Evolutionary conservation across 2,329 filamentous ascomycete genomes (phyloP).

Genomic region (Trichoderma pleuroti): DNA sequence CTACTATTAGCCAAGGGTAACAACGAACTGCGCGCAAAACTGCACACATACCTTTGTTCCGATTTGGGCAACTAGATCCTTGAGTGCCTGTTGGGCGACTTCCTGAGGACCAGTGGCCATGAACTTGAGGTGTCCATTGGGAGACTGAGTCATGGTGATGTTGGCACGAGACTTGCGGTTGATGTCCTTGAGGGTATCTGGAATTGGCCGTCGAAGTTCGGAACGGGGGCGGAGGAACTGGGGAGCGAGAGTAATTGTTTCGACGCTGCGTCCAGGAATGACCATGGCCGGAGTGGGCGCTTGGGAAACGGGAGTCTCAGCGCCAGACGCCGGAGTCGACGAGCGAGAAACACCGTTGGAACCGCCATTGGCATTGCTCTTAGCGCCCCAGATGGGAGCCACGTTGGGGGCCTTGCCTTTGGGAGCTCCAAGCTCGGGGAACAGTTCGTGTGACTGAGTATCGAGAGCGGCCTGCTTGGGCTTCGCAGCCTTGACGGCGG

Average conservation of each 20-base stretch:
- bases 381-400: conserved; percentile 74
- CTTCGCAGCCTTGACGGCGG: conserved; percentile 61
- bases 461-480: conserved; percentile 66
- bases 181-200: conserved; percentile 84
- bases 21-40: background rate
- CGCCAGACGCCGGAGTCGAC: conserved; percentile 61
- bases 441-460: conserved; percentile 83
- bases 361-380: conserved; percentile 57
- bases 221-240: conserved; percentile 71
- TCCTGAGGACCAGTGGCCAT: conserved; percentile 82
- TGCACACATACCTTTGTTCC: conserved; percentile 67
- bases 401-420: conserved; percentile 66
- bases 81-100: conserved; percentile 80
- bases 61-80: conserved; percentile 83
- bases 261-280: conserved; percentile 78
- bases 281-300: conserved; percentile 51
- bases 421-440: conserved; percentile 78
- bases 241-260: conserved; percentile 69
- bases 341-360: conserved; percentile 56
- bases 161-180: conserved; percentile 88
- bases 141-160: conserved; percentile 71
- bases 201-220: conserved; percentile 79
- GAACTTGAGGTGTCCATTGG: conserved; percentile 72
- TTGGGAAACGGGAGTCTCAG: conserved; percentile 40
- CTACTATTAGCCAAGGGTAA: background rate